phyloP scores from a whole-genome alignment of 257 asterid species.

The Haberlea rhodopensis region DNA sequence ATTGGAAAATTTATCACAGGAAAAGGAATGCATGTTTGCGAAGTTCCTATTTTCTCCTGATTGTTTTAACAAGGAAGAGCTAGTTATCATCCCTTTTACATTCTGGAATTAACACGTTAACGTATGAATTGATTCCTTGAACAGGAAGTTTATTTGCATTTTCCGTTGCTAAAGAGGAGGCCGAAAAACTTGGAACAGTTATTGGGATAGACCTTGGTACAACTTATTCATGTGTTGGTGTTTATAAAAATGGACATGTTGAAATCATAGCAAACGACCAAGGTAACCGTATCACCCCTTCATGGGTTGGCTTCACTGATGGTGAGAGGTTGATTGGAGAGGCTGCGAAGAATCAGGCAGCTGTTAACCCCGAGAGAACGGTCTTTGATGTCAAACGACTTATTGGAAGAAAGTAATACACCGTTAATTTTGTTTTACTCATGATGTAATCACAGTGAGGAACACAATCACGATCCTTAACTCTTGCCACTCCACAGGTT shows the following conservation, averaged over 20 bases:
- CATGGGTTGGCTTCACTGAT: constrained; percentile 95
- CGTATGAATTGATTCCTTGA: constrained; percentile 12
- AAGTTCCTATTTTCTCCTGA: too few relatives aligned
- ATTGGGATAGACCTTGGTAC: constrained; percentile 95
- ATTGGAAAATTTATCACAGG: too few relatives aligned
- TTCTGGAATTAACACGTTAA: neutral
- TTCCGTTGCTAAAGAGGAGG: constrained; percentile 68
- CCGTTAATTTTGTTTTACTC: constrained; percentile 5
- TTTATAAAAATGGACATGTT: constrained; percentile 90
- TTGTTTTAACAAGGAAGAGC: too few relatives aligned
- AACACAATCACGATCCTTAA: neutral
- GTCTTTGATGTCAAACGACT: constrained; percentile 93
- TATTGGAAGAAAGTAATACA: constrained; percentile 85
- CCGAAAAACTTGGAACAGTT: constrained; percentile 77
- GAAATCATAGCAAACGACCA: constrained; percentile 95
- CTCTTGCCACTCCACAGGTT: constrained; percentile 44
- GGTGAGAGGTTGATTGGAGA: constrained; percentile 87
- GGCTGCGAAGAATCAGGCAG: constrained; percentile 96
- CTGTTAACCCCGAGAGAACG: constrained; percentile 83
- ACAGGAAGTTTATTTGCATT: constrained; percentile 66
- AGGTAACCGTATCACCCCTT: constrained; percentile 93
- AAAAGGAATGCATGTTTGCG: too few relatives aligned
- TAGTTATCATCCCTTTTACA: neutral
- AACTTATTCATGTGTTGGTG: constrained; percentile 96
- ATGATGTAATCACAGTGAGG: neutral